These are phyloP conservation scores for Botrytis deweyae DNA, from an alignment of 2,329 filamentous ascomycete species.

Conservation along the genomic window DNA sequence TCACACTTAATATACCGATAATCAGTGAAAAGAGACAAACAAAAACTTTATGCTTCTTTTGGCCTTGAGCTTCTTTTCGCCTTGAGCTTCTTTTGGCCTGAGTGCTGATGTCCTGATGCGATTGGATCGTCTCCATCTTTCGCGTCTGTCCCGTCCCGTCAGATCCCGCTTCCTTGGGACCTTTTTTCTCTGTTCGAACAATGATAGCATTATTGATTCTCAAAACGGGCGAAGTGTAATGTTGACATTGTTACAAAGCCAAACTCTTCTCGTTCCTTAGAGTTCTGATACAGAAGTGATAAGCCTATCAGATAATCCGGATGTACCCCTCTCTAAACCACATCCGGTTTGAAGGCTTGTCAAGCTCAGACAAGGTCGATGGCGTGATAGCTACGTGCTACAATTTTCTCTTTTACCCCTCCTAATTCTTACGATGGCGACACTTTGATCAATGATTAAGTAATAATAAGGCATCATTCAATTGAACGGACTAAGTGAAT, in stretches of 20 bases:
- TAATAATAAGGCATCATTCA: constrained; percentile 13
- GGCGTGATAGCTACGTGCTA: constrained; percentile 20
- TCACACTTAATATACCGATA: neutral
- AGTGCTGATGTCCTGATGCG: neutral
- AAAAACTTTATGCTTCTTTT: neutral
- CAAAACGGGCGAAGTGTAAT: neutral
- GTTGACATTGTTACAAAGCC: constrained; percentile 7
- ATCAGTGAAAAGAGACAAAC: neutral
- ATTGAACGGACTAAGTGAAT: neutral
- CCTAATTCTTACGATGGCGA: constrained; percentile 7
- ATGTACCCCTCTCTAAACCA: constrained; percentile 21
- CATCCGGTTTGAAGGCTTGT: constrained; percentile 1
- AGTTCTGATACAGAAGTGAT: neutral
- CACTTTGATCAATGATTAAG: constrained; percentile 13
- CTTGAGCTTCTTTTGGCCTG: neutral
- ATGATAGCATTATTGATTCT: neutral
- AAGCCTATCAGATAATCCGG: constrained; percentile 2
- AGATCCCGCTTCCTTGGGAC: neutral
- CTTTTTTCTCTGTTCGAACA: neutral
- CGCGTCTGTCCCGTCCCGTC: neutral
- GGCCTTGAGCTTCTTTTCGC: neutral
- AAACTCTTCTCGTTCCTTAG: neutral
- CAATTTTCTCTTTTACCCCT: constrained; percentile 13
- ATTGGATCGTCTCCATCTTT: neutral
- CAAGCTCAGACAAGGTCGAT: constrained; percentile 14